Percentiles rank a stretch among this genome's conserved stretches.
These are phyloP conservation scores for Trichopus zeylanicus DNA, from an alignment of 116 monocot genomes.

Conservation along the genomic window DNA sequence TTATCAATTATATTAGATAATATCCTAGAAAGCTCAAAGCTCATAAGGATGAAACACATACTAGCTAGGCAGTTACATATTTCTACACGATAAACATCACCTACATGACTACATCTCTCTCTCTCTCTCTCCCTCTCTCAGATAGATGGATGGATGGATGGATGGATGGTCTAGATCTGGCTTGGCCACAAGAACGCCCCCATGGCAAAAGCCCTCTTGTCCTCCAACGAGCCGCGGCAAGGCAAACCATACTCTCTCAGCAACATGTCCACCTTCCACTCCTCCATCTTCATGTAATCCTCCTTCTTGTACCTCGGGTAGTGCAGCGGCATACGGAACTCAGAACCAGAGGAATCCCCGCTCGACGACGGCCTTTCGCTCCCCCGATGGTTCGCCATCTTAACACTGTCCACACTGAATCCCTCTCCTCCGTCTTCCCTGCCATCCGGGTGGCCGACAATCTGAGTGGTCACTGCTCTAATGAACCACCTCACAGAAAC, in stretches of 20 bases:
- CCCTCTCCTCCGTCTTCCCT: background rate
- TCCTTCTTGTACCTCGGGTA: slow-evolving; percentile 52
- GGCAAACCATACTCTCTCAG: slow-evolving; percentile 38
- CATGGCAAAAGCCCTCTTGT: slow-evolving; percentile 45
- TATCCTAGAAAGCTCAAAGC: too few relatives aligned
- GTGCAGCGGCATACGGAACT: slow-evolving; percentile 43
- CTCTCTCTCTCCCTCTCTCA: background rate
- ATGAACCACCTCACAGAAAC: background rate
- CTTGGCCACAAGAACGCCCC: slow-evolving; percentile 51
- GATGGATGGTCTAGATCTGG: slow-evolving; percentile 15
- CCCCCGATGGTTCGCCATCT: background rate
- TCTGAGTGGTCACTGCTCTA: background rate
- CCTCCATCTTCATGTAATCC: slow-evolving; percentile 60
- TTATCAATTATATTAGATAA: too few relatives aligned
- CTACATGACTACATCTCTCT: background rate
- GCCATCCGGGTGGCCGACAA: background rate
- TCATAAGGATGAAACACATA: too few relatives aligned
- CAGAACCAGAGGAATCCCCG: background rate
- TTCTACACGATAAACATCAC: too few relatives aligned
- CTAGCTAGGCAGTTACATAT: too few relatives aligned
- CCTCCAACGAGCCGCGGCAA: slow-evolving; percentile 27
- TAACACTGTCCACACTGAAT: background rate
- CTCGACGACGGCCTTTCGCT: background rate
- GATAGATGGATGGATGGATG: too few relatives aligned
- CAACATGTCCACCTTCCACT: slow-evolving; percentile 40